Evolutionary conservation across 2,329 filamentous ascomycete genomes (phyloP).

Genomic region (Ophiostoma ulmi): DNA sequence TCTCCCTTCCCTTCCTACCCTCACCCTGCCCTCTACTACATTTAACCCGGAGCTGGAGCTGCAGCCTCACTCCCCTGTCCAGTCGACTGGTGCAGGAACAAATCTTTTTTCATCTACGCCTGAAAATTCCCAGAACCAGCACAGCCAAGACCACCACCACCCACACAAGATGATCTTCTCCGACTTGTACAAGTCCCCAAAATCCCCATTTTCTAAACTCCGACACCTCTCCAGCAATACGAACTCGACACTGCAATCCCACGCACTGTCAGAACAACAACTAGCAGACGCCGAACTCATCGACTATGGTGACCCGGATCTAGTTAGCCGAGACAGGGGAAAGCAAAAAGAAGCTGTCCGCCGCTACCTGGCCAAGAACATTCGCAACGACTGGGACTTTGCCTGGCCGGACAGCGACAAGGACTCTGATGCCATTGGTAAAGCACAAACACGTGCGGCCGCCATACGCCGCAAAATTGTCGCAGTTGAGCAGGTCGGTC

Average conservation of each 20-base stretch:
- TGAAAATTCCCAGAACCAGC: background rate
- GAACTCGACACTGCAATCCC: background rate
- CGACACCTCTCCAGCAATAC: conserved; percentile 36
- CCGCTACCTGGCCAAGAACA: conserved; percentile 48
- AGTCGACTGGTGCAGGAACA: background rate
- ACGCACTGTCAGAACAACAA: background rate
- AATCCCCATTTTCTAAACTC: conserved; percentile 49
- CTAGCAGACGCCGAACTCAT: conserved; percentile 23
- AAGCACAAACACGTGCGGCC: background rate
- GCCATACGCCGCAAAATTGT: conserved; percentile 12
- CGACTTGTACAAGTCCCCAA: conserved; percentile 54
- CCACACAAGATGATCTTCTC: conserved; percentile 51
- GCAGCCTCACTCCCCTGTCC: background rate
- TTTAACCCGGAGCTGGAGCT: background rate
- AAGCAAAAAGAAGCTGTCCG: conserved; percentile 60
- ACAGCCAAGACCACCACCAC: background rate
- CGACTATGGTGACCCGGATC: conserved; percentile 53
- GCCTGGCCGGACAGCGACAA: conserved; percentile 42
- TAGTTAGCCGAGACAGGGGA: conserved; percentile 56
- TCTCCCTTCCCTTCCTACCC: background rate
- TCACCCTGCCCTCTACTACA: background rate
- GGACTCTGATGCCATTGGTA: background rate
- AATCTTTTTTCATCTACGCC: background rate
- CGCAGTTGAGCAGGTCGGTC: conserved; percentile 19
- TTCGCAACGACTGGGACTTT: conserved; percentile 58